Conservation (phyloP, 108 stramenopile genomes). For the Aurantiochytrium sp. region DNA sequence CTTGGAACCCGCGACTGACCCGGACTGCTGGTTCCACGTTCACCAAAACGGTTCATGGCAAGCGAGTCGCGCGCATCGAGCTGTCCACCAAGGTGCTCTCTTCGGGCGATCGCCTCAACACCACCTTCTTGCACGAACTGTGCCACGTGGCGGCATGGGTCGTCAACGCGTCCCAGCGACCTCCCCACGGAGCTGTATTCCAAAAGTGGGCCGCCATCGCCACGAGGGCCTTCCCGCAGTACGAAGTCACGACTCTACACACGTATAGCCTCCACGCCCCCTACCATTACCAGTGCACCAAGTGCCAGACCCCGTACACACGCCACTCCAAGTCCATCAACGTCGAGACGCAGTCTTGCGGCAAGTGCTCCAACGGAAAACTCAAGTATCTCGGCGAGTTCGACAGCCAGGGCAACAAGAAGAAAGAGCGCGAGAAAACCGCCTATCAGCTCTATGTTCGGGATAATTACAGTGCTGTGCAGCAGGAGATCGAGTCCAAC, state of each 20-base stretch:
- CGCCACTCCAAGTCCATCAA: slow-evolving; percentile 49
- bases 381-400: background rate
- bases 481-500: background rate
- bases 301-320: slow-evolving; percentile 18
- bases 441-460: background rate
- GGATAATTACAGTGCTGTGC: background rate
- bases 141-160: slow-evolving; percentile 91
- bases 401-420: background rate
- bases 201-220: slow-evolving; percentile 77
- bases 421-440: background rate
- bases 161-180: slow-evolving; percentile 71
- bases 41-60: background rate
- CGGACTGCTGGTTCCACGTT: slow-evolving; percentile 69
- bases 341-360: slow-evolving; percentile 22
- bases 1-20: slow-evolving; percentile 73
- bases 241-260: slow-evolving; percentile 43
- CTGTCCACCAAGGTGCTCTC: slow-evolving; percentile 80
- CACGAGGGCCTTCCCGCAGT: slow-evolving; percentile 46
- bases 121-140: slow-evolving; percentile 85
- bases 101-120: slow-evolving; percentile 62
- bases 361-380: background rate
- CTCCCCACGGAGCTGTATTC: slow-evolving; percentile 74
- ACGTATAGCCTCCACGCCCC: slow-evolving; percentile 43
- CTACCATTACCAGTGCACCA: slow-evolving; percentile 32
- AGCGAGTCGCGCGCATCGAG: slow-evolving; percentile 66